These are phyloP conservation scores for Fomitopsis schrenkii DNA, from an alignment of 1,284 basidiomycete species.

Conservation along the genomic window DNA sequence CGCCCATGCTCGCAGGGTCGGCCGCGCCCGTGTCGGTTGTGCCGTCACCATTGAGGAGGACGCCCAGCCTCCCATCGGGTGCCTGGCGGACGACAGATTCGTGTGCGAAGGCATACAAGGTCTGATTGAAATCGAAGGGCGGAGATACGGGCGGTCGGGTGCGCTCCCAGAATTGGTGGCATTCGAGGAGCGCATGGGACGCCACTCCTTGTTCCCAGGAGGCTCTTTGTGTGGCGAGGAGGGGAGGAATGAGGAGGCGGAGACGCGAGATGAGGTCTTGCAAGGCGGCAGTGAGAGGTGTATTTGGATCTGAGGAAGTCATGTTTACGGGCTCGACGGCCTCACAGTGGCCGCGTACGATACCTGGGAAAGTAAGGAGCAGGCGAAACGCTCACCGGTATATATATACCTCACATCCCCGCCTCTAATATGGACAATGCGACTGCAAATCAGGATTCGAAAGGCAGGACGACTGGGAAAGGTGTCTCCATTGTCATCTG, in stretches of 20 bases:
- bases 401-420: too few species aligned
- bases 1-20: conserved; percentile 21
- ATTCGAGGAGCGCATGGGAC: conserved; percentile 22
- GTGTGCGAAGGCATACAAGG: conserved; percentile 19
- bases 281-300: neutral
- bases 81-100: conserved; percentile 20
- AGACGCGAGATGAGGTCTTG: conserved; percentile 1
- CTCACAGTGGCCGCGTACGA: too few species aligned
- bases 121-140: conserved; percentile 7
- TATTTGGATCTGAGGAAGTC: neutral
- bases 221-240: conserved; percentile 17
- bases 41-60: conserved; percentile 20
- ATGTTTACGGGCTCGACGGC: neutral
- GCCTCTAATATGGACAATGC: neutral
- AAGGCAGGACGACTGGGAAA: too few species aligned
- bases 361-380: too few species aligned
- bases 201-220: conserved; percentile 24
- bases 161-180: conserved; percentile 5
- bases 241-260: conserved; percentile 12
- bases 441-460: neutral
- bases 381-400: too few species aligned
- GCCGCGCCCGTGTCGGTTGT: conserved; percentile 15
- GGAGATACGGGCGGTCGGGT: neutral
- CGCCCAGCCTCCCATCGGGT: conserved; percentile 17
- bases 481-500: too few species aligned